Evolutionary conservation across 345 rosid genomes (phyloP), one percentile per base, ranked within the genome.

Genomic region (Turritis glabra): DNA sequence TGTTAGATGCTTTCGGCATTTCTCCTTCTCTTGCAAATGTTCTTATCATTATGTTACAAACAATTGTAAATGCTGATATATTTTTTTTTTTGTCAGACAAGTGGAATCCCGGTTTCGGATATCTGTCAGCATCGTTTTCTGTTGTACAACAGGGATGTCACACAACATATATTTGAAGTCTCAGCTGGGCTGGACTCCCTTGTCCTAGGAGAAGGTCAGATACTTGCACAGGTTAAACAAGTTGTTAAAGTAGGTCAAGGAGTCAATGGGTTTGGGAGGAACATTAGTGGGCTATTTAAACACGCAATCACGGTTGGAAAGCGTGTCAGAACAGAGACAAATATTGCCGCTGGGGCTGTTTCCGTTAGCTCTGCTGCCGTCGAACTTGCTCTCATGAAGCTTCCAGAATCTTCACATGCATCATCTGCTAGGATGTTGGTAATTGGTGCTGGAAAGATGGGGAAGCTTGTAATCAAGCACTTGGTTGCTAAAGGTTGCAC

Each of bases 131-230:
- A 95, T 77, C 92, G 89, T 51, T 90, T 95, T 82, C 74, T 95
- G 69, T 68, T 95, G 79, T 82, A 86, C 65, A 84, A 95, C 84
- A 89, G 87, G 26, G 97, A 95, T 56, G 97, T 92, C 22, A 89
- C 99, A 0, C 87, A 79, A 57, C 99, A 92, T 80, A 27, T 95
- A 21, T 95, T 95, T 48, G 97, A 95, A 84, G 99, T 95, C n/a
- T 92, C 99, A 44, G 93, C 97, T 1, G 99, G 99, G 66, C 86
- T 95, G 3, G 97, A 87, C 82, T 89, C 92, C 5, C 96, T 89
- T 71, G 90, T 89, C 52, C 80, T 89, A 11, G 92, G 96, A 21
- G 96, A 89, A 85, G 87, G 92, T 58, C 96, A 89, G 79, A 89
- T 89, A 53, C 89, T 87, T 78, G 84, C 96, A 18, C 96, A 89